Conservation (phyloP, 1,284 basidiomycete genomes). For the Puccinia horiana region DNA sequence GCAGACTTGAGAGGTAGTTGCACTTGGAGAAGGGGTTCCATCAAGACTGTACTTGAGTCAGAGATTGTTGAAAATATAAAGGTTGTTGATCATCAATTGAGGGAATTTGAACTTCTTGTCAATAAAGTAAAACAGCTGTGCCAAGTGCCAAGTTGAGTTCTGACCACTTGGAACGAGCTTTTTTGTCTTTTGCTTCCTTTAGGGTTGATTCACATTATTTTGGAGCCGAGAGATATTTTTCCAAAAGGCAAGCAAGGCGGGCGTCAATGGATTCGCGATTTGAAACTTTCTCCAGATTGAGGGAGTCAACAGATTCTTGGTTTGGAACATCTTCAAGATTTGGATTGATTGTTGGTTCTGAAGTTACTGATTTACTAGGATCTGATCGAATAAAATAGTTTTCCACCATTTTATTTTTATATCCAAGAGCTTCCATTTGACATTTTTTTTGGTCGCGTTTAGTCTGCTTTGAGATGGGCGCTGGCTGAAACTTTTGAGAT, state of each 20-base stretch:
- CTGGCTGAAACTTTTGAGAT: not conserved
- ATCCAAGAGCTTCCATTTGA: not conserved
- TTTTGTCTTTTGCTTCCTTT: not conserved
- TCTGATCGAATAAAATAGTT: not conserved
- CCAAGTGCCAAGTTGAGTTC: not conserved
- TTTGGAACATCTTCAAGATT: no score
- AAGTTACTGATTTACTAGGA: not conserved
- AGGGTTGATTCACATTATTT: not conserved
- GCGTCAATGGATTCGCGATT: not conserved
- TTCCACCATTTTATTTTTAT: not conserved
- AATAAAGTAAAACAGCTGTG: not conserved
- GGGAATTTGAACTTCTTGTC: no score
- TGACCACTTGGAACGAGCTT: not conserved
- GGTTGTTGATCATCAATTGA: no score
- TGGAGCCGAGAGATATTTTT: not conserved
- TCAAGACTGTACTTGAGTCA: no score
- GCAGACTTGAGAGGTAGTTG: no score
- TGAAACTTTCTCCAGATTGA: no score
- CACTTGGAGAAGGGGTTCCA: no score
- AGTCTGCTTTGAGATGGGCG: not conserved
- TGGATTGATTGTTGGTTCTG: not conserved
- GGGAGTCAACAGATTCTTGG: not conserved
- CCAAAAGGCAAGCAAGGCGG: not conserved
- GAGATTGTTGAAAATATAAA: no score
- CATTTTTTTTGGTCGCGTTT: not conserved